These are phyloP conservation scores for Schizosaccharomyces osmophilus DNA, from an alignment of 805 yeast species.

Conservation along the genomic window DNA sequence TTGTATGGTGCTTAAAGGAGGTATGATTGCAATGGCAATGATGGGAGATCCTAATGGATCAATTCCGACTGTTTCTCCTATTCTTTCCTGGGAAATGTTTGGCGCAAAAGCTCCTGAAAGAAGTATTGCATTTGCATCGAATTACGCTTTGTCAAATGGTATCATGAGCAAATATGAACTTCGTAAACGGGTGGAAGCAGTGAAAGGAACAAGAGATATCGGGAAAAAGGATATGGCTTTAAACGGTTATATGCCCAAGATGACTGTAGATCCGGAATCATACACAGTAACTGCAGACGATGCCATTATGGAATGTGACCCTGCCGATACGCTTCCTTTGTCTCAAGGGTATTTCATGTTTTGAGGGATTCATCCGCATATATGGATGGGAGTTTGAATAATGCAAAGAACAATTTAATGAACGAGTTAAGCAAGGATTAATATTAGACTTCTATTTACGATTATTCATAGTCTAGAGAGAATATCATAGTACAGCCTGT, in stretches of 20 bases:
- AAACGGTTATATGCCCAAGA: background rate
- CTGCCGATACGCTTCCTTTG: background rate
- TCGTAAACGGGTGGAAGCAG: background rate
- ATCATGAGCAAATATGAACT: background rate
- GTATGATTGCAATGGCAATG: constrained; percentile 1
- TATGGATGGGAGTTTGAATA: background rate
- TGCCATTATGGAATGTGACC: background rate
- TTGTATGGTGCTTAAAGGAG: constrained; percentile 1
- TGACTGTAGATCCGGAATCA: constrained; percentile 2
- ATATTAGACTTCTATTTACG: no score
- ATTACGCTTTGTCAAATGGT: background rate
- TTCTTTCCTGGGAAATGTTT: background rate
- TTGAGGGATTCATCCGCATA: background rate
- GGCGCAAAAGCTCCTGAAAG: background rate
- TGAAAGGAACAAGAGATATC: background rate
- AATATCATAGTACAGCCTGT: no score
- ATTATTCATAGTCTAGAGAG: no score
- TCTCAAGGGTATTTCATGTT: background rate
- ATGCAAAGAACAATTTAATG: background rate
- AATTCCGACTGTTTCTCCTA: constrained; percentile 1
- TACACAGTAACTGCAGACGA: constrained; percentile 1
- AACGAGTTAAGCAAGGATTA: no score
- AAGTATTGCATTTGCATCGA: background rate
- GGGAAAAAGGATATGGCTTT: constrained; percentile 1
- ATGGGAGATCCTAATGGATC: constrained; percentile 3